Percentiles rank a stretch among this genome's conserved stretches.
phyloP scores from a whole-genome alignment of 1,139 yeast species.

The Blastobotrys niveus region DNA sequence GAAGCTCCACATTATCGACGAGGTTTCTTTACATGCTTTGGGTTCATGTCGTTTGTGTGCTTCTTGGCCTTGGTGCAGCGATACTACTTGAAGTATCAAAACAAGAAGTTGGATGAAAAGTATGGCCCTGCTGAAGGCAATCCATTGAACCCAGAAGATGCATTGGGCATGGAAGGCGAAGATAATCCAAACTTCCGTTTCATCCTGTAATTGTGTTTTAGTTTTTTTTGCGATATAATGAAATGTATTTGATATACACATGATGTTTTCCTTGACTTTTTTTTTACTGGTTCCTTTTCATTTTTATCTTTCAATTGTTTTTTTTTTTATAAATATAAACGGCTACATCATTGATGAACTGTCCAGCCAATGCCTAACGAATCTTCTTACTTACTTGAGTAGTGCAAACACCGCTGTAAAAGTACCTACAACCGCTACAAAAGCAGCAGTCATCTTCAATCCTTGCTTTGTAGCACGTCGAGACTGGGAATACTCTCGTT shows the following conservation, averaged over 20 bases:
- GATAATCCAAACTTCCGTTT: slow-evolving; percentile 21
- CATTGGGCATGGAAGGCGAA: slow-evolving; percentile 18
- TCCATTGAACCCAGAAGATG: slow-evolving; percentile 15
- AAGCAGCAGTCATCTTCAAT: slow-evolving; percentile 16
- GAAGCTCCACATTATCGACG: slow-evolving; percentile 30
- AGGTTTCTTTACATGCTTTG: slow-evolving; percentile 31
- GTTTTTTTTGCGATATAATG: not conserved
- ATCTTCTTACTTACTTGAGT: not conserved
- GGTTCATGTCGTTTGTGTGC: slow-evolving; percentile 22
- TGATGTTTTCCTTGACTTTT: not conserved
- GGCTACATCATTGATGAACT: not conserved
- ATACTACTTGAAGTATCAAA: slow-evolving; percentile 21
- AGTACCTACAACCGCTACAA: slow-evolving; percentile 13
- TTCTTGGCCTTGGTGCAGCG: slow-evolving; percentile 22
- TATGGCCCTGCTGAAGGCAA: slow-evolving; percentile 23
- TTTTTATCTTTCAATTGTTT: not conserved
- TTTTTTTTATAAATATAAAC: not conserved
- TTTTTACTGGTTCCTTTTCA: not conserved
- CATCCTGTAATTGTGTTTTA: slow-evolving; percentile 15
- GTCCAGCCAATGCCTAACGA: not conserved
- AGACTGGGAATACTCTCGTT: slow-evolving; percentile 25
- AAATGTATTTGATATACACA: not conserved
- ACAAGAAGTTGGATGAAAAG: slow-evolving; percentile 25
- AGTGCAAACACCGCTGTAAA: slow-evolving; percentile 10
- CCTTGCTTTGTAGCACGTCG: slow-evolving; percentile 18